Base-by-base conservation (phyloP, 2,329 filamentous ascomycete genomes). In the Colletotrichum sp. region DNA sequence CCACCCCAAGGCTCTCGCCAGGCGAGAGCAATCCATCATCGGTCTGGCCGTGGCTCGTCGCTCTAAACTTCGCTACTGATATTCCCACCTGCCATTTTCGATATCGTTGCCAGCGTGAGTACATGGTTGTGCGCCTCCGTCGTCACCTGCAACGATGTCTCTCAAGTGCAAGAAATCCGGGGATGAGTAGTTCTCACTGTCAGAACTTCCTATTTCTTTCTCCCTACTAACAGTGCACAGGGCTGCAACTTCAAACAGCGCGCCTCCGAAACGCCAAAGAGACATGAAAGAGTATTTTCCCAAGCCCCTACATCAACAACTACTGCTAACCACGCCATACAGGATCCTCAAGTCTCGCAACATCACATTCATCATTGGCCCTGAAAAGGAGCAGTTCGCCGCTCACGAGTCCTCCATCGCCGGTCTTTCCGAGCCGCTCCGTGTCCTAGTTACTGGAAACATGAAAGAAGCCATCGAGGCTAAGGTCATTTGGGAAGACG, bases 311-410 rank as follows among this genome's bases (percentile, higher is more conserved):
- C 36, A 43, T 11, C 16, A 11, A 0, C 0, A 43, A 1, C 16
- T 1, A 11, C 1, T 43, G 16, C 36, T 43, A 43, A 43, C 11
- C 3, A n/a, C 3, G 15, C 2, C 8, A 4, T 3, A 2, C 1
- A 64, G 36, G 16, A 47, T 47, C 4, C 7, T 64, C 11, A 51
- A 47, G 24, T 64, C 36, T 5, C 38, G 36, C 2, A 5, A 6
- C 24, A 31, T 64, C 24, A 43, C 4, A 1, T 64, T 64, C 61
- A 1, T 47, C 61, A 13, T 64, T 5, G 61, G 36, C 9, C 61
- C 18, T 2, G 36, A 64, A 2, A 29, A 8, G n/a, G 18, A 21
- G 15, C 3, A n/a, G 21, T 64, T 43, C 6, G 29, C 13, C 6
- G 36, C 8, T 3, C 61, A 31, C 61, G 24, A 62, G 13, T 3